Evolutionary conservation across 2,329 filamentous ascomycete genomes (phyloP), one percentile per base, ranked within the genome.

Genomic region (Pseudocercospora vitis): DNA sequence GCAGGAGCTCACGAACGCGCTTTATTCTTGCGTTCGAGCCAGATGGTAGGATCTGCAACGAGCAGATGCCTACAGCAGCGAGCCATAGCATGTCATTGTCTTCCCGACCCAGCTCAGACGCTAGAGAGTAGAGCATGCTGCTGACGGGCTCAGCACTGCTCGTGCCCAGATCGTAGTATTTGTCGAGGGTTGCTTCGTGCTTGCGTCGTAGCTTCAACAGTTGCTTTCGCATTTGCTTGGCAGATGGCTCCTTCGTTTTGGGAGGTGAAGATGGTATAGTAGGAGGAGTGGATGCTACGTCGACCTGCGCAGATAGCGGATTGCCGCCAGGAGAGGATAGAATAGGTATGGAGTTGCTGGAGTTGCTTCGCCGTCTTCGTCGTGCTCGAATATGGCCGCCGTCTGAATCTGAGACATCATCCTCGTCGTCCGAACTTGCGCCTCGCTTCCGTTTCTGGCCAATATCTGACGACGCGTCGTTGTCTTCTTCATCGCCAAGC

Each of bases 41-140:
- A 31, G 61, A 63, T 2, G 66, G 65, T 7, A 61, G 95, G 0
- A 96, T 80, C 69, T 96, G 91, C 73, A 95, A 86, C 12, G 91
- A 95, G n/a, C 88, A 91, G 29, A 96, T 89, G 4, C 94, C 94
- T 21, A 99, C 89, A 65, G 97, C 96, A 4, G 91, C 85, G 54
- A 96, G 81, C 94, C 94, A 99, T 11, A 99, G 79, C 18, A 97
- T 78, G 65, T 99, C 91, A 65, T 97, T 99, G 71, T 97, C 92
- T 77, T 97, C 94, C 49, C 91, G 87, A 58, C 94, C 94, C 5
- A 99, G 82, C 68, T 97, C 94, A 1, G 91, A 96, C 1, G 92
- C 94, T 11, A 99, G 79, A 0, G 91, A 95, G 72, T 97, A 99
- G 67, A 96, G 83, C 75, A 97, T 86, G 0, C 91, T 95, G 0